These are phyloP conservation scores for Plicaturopsis crispa DNA, from an alignment of 768 basidiomycete species.

Conservation along the genomic window DNA sequence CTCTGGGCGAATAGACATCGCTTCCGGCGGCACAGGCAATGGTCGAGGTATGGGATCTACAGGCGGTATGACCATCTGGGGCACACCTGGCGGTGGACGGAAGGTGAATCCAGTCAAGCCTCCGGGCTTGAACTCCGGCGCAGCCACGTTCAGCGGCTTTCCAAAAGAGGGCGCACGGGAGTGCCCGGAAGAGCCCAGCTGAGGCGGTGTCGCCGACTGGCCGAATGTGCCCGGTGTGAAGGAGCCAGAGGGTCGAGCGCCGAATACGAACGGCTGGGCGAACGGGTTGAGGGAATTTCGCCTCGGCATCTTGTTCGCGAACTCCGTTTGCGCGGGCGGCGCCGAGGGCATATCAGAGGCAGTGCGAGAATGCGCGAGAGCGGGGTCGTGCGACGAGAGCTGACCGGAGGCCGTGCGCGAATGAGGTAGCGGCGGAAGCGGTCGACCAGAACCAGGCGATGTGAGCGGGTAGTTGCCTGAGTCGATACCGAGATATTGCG, in stretches of 20 bases:
- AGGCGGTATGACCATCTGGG: conserved; percentile 42
- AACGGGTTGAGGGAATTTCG: conserved; percentile 61
- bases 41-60: conserved; percentile 26
- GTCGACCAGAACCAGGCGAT: conserved; percentile 39
- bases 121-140: conserved; percentile 74
- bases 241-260: conserved; percentile 29
- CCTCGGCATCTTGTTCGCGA: conserved; percentile 15
- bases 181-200: conserved; percentile 28
- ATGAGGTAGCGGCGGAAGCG: conserved; percentile 55
- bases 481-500: conserved; percentile 37
- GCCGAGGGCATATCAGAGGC: conserved; percentile 24
- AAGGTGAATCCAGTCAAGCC: conserved; percentile 81
- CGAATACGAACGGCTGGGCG: conserved; percentile 83
- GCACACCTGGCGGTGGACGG: conserved; percentile 59
- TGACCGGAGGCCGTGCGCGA: conserved; percentile 59
- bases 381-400: conserved; percentile 45
- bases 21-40: conserved; percentile 28
- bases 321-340: conserved; percentile 9
- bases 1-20: conserved; percentile 34
- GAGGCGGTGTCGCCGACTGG: conserved; percentile 20
- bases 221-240: conserved; percentile 20
- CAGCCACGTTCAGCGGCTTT: conserved; percentile 71
- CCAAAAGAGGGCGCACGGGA: conserved; percentile 39
- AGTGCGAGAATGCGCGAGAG: conserved; percentile 54
- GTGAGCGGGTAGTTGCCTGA: conserved; percentile 37